These are phyloP conservation scores for Penicillium sp. DNA, from an alignment of 2,329 filamentous ascomycete genomes.

Conservation along the genomic window DNA sequence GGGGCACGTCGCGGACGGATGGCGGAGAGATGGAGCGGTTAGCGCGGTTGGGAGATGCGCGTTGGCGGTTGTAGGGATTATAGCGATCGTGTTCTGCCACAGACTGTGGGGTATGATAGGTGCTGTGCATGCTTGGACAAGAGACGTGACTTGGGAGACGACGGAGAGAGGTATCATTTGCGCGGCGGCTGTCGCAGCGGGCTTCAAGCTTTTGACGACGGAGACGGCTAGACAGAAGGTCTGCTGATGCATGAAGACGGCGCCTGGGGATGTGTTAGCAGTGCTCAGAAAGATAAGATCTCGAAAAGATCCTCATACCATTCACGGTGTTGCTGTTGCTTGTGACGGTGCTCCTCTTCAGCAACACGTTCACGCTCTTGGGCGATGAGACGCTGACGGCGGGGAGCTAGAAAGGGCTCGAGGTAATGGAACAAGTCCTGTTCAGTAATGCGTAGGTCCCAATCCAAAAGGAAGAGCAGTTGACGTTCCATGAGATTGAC, in stretches of 20 bases:
- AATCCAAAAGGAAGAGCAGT: constrained; percentile 88
- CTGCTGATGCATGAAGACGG: constrained; percentile 37
- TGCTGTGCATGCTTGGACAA: constrained; percentile 32
- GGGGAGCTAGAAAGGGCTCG: constrained; percentile 82
- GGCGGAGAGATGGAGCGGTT: constrained; percentile 45
- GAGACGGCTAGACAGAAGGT: constrained; percentile 37
- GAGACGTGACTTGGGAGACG: constrained; percentile 32
- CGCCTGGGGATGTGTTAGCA: constrained; percentile 20
- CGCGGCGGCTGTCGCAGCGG: constrained; percentile 27
- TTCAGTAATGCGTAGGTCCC: constrained; percentile 83
- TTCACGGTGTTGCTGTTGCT: constrained; percentile 35
- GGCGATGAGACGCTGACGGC: constrained; percentile 61
- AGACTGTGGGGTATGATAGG: constrained; percentile 31
- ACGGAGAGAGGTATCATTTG: constrained; percentile 23
- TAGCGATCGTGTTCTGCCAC: constrained; percentile 36
- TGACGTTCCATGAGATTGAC: constrained; percentile 99
- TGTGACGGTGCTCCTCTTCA: constrained; percentile 37
- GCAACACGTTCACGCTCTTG: constrained; percentile 53
- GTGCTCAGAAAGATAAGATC: background rate
- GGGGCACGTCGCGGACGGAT: constrained; percentile 46
- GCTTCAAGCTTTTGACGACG: constrained; percentile 39
- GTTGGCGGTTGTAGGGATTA: constrained; percentile 39
- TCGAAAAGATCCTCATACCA: constrained; percentile 24
- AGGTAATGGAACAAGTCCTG: constrained; percentile 85
- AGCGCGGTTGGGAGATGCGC: constrained; percentile 36